A percentile compares a stretch with the other conserved stretches of the same genome.
Conservation (phyloP, 306 rosid species). For the Pachyrhizus erosus region DNA sequence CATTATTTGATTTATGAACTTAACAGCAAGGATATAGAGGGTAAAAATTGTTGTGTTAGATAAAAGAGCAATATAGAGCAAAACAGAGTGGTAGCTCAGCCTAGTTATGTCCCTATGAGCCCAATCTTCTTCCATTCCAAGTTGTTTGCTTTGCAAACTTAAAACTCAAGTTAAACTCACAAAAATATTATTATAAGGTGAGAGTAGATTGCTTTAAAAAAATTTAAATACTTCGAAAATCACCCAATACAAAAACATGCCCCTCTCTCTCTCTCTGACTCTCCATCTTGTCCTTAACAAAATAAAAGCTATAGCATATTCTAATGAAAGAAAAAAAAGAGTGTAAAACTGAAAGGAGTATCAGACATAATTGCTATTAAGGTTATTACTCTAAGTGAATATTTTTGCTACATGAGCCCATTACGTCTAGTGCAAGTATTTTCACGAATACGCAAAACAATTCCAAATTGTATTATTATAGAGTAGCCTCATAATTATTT, state of each 20-base stretch:
- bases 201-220: background rate
- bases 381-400: background rate
- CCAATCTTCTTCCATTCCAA: background rate
- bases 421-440: background rate
- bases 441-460: background rate
- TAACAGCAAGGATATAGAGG: background rate
- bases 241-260: background rate
- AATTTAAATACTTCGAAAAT: background rate
- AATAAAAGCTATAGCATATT: background rate
- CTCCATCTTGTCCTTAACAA: background rate
- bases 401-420: background rate
- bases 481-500: background rate
- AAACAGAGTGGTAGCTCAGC: background rate
- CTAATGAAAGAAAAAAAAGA: background rate
- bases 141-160: background rate
- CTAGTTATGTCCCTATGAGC: background rate
- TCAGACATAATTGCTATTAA: background rate
- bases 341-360: background rate
- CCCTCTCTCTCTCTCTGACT: background rate
- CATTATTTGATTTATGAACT: background rate
- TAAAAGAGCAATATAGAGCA: background rate
- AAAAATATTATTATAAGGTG: background rate
- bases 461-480: background rate
- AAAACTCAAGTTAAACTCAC: background rate
- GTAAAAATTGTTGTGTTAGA: background rate